Percentiles rank a stretch among this genome's conserved stretches.
Evolutionary conservation across 257 asterid genomes (phyloP).

Genomic region (Solanum acaule): DNA sequence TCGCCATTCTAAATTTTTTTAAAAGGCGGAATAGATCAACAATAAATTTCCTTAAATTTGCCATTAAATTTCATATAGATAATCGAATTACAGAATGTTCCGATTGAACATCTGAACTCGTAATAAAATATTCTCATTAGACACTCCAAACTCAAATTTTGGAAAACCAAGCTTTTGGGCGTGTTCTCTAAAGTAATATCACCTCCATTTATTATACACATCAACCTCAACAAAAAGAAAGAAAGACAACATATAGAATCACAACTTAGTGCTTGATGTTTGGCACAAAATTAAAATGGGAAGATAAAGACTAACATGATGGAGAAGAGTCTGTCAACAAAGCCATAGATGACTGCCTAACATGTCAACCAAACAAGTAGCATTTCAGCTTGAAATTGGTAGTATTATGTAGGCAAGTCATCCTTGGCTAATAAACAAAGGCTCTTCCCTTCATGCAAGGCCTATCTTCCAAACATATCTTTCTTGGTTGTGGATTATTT

Average conservation of each 20-base stretch:
- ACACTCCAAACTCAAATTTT: not conserved
- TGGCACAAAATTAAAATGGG: not conserved
- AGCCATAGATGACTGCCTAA: constrained; percentile 5
- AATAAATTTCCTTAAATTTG: not conserved
- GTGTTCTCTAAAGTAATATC: not conserved
- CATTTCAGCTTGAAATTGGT: not conserved
- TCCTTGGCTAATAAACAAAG: constrained; percentile 7
- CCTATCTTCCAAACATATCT: not conserved
- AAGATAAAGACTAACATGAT: constrained; percentile 4
- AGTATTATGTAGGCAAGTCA: constrained; percentile 2
- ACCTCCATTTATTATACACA: not conserved
- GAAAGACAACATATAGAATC: not conserved
- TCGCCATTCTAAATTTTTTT: not conserved
- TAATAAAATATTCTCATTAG: not conserved
- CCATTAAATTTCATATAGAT: not conserved
- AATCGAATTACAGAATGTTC: not conserved
- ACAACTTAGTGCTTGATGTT: not conserved
- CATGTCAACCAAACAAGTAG: not conserved
- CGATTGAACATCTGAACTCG: not conserved
- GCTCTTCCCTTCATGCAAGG: constrained; percentile 4
- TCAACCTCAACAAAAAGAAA: not conserved
- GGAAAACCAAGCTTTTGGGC: not conserved
- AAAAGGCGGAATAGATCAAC: not conserved
- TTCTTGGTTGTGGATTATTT: not conserved
- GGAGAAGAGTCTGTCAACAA: not conserved